phyloP scores from a whole-genome alignment of 2,329 filamentous ascomycete species.

The Botrytis hyacinthi region DNA sequence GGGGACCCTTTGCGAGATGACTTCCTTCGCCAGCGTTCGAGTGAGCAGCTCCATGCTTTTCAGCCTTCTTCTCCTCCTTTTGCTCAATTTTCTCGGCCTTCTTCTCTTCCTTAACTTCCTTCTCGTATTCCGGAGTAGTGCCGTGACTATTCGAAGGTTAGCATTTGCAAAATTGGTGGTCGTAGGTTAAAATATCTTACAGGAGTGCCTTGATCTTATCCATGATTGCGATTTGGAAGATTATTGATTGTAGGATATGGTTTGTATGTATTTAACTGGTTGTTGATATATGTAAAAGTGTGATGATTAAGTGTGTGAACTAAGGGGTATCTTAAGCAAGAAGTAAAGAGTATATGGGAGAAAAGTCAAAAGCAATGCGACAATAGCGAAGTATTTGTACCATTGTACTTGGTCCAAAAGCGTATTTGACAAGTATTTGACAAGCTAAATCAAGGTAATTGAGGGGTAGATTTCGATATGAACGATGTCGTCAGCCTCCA shows the following conservation, averaged over 20 bases:
- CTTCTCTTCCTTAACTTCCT: conserved; percentile 2
- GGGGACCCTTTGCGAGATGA: conserved; percentile 20
- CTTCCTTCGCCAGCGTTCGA: conserved; percentile 23
- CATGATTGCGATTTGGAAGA: conserved; percentile 30
- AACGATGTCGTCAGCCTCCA: conserved; percentile 17
- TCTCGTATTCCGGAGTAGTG: conserved; percentile 13
- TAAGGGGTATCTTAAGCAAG: conserved; percentile 21
- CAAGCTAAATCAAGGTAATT: conserved; percentile 14
- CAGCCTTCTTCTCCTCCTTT: conserved; percentile 15
- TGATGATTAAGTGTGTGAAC: background rate
- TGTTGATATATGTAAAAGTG: background rate
- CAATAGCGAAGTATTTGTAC: conserved; percentile 9
- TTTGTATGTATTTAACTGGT: background rate
- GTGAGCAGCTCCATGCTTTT: background rate
- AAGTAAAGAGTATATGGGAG: background rate
- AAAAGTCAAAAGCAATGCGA: background rate
- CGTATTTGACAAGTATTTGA: background rate
- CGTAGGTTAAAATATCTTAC: conserved; percentile 25
- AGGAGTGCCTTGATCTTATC: conserved; percentile 39
- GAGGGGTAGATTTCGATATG: conserved; percentile 14
- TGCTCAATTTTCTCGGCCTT: background rate
- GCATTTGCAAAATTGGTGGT: background rate
- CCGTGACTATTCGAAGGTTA: conserved; percentile 15
- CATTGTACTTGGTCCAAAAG: background rate
- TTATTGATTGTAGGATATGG: background rate